phyloP scores from a whole-genome alignment of 208 protist species.

The Crithidia brevicula region DNA sequence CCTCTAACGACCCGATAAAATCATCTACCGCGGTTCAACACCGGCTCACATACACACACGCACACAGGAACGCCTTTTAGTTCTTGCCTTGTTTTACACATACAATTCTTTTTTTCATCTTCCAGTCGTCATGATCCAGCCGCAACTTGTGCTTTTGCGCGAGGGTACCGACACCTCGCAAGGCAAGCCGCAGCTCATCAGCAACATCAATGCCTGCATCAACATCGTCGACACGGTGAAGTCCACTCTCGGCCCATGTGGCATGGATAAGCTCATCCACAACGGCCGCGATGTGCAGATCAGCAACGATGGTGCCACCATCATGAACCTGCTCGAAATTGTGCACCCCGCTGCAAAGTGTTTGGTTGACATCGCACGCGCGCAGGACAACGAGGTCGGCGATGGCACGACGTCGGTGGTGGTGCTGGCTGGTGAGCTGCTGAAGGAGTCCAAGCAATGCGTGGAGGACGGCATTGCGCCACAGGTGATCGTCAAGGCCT shows the following conservation, averaged over 20 bases:
- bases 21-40: no score
- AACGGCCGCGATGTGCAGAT: constrained; percentile 96
- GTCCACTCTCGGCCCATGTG: constrained; percentile 98
- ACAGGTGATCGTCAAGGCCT: constrained; percentile 98
- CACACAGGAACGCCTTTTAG: no score
- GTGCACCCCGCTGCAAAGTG: constrained; percentile 99
- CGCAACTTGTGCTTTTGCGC: constrained; percentile 99
- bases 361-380: constrained; percentile 99
- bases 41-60: no score
- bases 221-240: constrained; percentile 96
- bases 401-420: constrained; percentile 99
- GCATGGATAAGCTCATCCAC: constrained; percentile 99
- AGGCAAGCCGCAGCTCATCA: constrained; percentile 99
- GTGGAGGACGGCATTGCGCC: constrained; percentile 99
- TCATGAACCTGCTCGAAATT: constrained; percentile 99
- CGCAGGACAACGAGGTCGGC: constrained; percentile 98
- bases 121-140: constrained; percentile 83
- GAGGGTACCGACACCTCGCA: constrained; percentile 99
- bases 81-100: no score
- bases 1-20: no score
- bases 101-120: neutral
- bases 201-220: constrained; percentile 99
- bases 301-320: constrained; percentile 99
- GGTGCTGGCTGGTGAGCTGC: constrained; percentile 98
- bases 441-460: constrained; percentile 98